Base-by-base conservation (phyloP, 2,329 filamentous ascomycete species). In the Colletotrichum tropicicola region DNA sequence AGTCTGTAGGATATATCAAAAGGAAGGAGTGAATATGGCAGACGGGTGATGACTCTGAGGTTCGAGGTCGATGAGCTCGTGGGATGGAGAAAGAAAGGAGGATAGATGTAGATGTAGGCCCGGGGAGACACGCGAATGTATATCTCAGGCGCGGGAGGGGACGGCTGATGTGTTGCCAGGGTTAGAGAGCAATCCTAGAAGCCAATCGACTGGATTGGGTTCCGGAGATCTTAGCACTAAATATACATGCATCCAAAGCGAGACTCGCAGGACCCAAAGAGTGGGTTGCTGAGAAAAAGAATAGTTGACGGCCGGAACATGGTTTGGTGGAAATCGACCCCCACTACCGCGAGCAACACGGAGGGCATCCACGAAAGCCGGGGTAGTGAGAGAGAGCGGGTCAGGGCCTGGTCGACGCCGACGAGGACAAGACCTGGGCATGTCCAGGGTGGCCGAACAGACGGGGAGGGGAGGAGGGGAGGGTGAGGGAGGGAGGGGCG, bases 11-110 rank as follows among this genome's bases (percentile, higher is more conserved):
- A 19, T 37, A 48, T 44, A 39, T 28, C 41, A 52, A 56, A 65
- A 63, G 47, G 47, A 67, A 62, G 25, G 52, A 55, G 39, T 13
- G 57, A 39, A 45, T 53, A 23, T 43, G 39, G 44, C 45, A 39
- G 55, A 48, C 7, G 17, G 19, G 28, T 39, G 45, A 13, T 35
- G 47, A 44, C 35, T 48, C 23, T 32, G 23, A 35, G 23, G 15
- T 17, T 35, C 41, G 47, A 73, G 79, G 74, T 52, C 70, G 73
- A 70, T 73, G 67, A 66, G 56, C 57, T 63, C 37, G 27, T 52
- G 37, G 27, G n/a, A 15, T 47, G 41, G 54, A 37, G 63, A 51
- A 58, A 63, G 63, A 66, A 55, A 52, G 30, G 41, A 49, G 37
- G 39, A 47, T 35, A 27, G 49, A 63, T 48, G 51, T 39, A 63